phyloP scores from a whole-genome alignment of 163 green algal genomes.

The Volvox carteri region DNA sequence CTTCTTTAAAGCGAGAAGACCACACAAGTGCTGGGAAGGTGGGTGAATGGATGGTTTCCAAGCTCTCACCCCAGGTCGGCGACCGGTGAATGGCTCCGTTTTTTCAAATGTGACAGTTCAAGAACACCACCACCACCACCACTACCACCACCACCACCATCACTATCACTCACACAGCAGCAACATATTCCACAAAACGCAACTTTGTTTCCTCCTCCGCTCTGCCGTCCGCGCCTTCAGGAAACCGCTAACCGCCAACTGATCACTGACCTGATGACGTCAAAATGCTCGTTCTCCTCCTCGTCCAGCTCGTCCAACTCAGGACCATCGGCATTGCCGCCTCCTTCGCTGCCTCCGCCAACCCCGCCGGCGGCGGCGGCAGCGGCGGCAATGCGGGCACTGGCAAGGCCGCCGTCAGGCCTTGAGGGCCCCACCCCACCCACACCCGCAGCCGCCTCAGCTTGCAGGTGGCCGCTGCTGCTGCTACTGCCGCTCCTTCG shows the following conservation, averaged over 20 bases:
- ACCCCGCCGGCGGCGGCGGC: neutral
- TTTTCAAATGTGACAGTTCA: too few species aligned
- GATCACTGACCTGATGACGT: constrained; percentile 29
- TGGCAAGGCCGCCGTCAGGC: neutral
- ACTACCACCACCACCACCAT: too few species aligned
- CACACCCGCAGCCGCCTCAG: neutral
- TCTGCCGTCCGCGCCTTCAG: neutral
- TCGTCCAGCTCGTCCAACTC: constrained; percentile 35
- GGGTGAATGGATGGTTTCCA: too few species aligned
- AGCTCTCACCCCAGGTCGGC: too few species aligned
- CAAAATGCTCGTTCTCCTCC: constrained; percentile 40
- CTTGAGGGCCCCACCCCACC: neutral
- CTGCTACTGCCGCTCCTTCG: neutral
- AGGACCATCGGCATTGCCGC: neutral
- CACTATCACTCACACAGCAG: too few species aligned
- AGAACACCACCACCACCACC: too few species aligned
- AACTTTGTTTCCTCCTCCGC: neutral
- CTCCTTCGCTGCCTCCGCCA: neutral
- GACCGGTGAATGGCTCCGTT: too few species aligned
- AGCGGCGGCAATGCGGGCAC: neutral
- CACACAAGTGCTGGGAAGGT: too few species aligned
- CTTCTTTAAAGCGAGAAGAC: too few species aligned
- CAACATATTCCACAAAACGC: too few species aligned
- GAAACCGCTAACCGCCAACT: neutral
- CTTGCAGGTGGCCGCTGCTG: neutral